Conservation (phyloP, 805 yeast species). For the Lipomyces chichibuensis region DNA sequence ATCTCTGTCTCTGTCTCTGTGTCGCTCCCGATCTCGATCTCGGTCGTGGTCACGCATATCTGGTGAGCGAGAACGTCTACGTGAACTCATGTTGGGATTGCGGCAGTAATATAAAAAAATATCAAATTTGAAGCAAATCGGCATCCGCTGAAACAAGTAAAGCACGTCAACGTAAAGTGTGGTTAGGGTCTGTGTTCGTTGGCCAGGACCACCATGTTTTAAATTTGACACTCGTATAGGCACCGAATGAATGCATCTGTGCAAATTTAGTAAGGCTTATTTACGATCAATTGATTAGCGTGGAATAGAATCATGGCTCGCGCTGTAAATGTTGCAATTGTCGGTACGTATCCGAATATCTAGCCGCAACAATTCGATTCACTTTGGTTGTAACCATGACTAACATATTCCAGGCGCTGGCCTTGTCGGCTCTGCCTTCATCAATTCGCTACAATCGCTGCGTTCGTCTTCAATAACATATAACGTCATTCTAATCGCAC, state of each 20-base stretch:
- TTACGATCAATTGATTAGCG: not conserved
- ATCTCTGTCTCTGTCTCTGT: conserved; percentile 3
- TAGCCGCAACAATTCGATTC: not conserved
- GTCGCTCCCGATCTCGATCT: conserved; percentile 1
- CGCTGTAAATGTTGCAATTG: conserved; percentile 68
- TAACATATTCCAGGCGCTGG: conserved; percentile 66
- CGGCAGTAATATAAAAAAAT: not conserved
- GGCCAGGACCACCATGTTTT: too few species aligned
- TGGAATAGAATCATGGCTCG: conserved; percentile 48
- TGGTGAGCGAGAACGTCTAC: not conserved
- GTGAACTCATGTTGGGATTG: not conserved
- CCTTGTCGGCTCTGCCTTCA: conserved; percentile 90
- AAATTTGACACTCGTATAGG: too few species aligned
- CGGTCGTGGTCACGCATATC: conserved; percentile 2
- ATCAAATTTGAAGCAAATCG: too few species aligned
- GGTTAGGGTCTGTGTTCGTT: too few species aligned
- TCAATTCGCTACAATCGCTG: conserved; percentile 57
- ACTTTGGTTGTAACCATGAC: not conserved
- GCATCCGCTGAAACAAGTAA: too few species aligned
- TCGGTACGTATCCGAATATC: conserved; percentile 50
- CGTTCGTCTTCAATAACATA: conserved; percentile 56
- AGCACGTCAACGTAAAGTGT: too few species aligned
- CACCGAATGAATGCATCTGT: too few species aligned
- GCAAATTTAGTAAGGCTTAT: not conserved
- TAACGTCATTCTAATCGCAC: conserved; percentile 80